Evolutionary conservation across 768 basidiomycete species (phyloP).

Genomic region (Leccinum pellstonianum): DNA sequence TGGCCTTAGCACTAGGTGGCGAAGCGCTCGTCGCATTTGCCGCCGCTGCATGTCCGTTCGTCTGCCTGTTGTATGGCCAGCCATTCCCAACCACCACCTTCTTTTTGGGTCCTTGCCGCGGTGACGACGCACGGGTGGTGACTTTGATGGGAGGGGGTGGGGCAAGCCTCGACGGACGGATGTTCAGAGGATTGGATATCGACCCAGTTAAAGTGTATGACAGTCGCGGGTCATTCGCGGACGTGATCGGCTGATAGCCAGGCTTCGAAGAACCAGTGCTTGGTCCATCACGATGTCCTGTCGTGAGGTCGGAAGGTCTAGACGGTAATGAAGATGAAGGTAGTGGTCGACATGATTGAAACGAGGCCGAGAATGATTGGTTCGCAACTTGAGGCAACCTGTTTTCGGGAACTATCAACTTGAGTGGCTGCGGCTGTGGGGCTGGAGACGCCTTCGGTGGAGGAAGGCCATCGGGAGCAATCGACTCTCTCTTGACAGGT

Average conservation of each 20-base stretch:
- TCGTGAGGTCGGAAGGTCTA: conserved; percentile 15
- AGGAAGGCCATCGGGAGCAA: conserved; percentile 10
- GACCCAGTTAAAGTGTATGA: conserved; percentile 43
- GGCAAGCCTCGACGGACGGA: conserved; percentile 44
- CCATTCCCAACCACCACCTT: conserved; percentile 45
- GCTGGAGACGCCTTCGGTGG: conserved; percentile 14
- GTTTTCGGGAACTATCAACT: conserved; percentile 14
- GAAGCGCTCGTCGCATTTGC: conserved; percentile 12
- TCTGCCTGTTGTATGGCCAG: conserved; percentile 41
- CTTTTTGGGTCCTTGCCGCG: conserved; percentile 15
- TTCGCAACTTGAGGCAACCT: conserved; percentile 2
- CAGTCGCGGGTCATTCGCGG: conserved; percentile 31
- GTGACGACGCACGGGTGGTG: conserved; percentile 12
- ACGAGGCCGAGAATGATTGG: conserved; percentile 13
- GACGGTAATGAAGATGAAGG: conserved; percentile 16
- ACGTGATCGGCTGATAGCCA: conserved; percentile 29
- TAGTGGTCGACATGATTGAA: conserved; percentile 14
- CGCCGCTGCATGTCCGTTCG: conserved; percentile 25
- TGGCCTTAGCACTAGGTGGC: conserved; percentile 13
- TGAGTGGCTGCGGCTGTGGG: conserved; percentile 5
- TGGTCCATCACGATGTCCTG: conserved; percentile 12
- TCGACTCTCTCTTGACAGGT: conserved; percentile 23
- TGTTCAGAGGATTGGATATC: conserved; percentile 52
- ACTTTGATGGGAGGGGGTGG: conserved; percentile 14
- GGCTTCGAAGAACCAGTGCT: conserved; percentile 20